Base-by-base conservation (phyloP, 495 filamentous ascomycete genomes). In the Penicillium canariense region DNA sequence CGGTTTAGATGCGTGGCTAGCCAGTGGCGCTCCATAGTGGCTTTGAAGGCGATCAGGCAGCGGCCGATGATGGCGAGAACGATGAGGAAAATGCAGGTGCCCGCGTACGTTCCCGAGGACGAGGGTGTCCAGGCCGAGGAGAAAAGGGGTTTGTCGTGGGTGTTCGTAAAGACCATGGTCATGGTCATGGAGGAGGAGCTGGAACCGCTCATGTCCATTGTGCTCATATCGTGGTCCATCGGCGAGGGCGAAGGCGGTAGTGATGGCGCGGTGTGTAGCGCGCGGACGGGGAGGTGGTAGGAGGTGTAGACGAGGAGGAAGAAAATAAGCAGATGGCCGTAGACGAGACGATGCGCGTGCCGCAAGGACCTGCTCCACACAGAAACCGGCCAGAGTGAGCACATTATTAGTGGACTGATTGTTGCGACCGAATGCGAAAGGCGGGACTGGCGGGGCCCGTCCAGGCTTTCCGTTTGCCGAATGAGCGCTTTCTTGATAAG, bases 51-150 rank as follows among this genome's bases (percentile, higher is more conserved):
- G 38, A 89, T 71, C 10, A 93, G 72, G 15, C 73, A 74, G 32
- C 91, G 87, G 65, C 84, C 84, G 49, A 87, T 59, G 54, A 85
- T 74, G 14, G 85, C 82, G 22, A 96, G 82, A 14, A 86, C 52
- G 68, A 94, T 84, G 39, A 96, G 78, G 69, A 96, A 95, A 68
- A 96, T 87, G 70, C 91, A 95, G 31, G 89, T 93, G 34, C 80
- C 90, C 5, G 87, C 90, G 67, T 96, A 97, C 46, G 74, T 59
- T 48, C 87, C 87, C 0, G 78, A 76, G 15, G 70, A 81, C 6
- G 62, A 73, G 10, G 92, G 93, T 5, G 84, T 85, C 91, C 91
- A 97, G 28, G 70, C 56, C 0, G 72, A 58, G 6, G 89, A 87
- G 78, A 82, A 96, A 55, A 96, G 83, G 1, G 91, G 77, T 0